Evolutionary conservation across 495 filamentous ascomycete species (phyloP).

Genomic region (Xylaria palmicola): DNA sequence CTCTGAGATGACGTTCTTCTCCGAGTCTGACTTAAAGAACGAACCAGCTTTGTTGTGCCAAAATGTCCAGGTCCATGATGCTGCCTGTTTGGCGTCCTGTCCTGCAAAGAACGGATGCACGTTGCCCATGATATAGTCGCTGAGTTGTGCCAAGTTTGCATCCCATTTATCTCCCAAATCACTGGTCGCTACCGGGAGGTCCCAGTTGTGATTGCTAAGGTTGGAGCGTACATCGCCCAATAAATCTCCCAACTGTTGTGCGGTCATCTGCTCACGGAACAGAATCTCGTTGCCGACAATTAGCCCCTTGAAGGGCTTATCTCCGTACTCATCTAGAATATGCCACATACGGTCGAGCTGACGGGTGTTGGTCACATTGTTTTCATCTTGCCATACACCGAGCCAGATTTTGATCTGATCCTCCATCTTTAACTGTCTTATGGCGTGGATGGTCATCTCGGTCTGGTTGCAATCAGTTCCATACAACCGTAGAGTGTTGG

Average conservation of each 20-base stretch:
- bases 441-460: constrained; percentile 84
- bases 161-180: constrained; percentile 93
- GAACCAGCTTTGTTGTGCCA: constrained; percentile 68
- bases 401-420: constrained; percentile 86
- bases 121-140: constrained; percentile 94
- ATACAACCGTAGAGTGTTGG: constrained; percentile 85
- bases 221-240: constrained; percentile 68
- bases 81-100: constrained; percentile 62
- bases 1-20: constrained; percentile 76
- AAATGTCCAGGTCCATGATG: constrained; percentile 82
- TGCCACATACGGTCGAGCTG: constrained; percentile 80
- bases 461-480: constrained; percentile 99
- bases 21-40: constrained; percentile 55
- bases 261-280: constrained; percentile 72
- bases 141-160: constrained; percentile 57
- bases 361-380: constrained; percentile 77
- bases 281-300: constrained; percentile 96
- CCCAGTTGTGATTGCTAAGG: constrained; percentile 61
- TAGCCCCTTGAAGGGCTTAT: constrained; percentile 72
- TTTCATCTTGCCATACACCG: constrained; percentile 89
- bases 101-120: constrained; percentile 97
- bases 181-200: constrained; percentile 79
- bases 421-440: constrained; percentile 68
- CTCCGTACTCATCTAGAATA: constrained; percentile 67
- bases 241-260: constrained; percentile 60